Evolutionary conservation across 768 basidiomycete genomes (phyloP), one percentile per base, ranked within the genome.

Genomic region (Mycena floridula): DNA sequence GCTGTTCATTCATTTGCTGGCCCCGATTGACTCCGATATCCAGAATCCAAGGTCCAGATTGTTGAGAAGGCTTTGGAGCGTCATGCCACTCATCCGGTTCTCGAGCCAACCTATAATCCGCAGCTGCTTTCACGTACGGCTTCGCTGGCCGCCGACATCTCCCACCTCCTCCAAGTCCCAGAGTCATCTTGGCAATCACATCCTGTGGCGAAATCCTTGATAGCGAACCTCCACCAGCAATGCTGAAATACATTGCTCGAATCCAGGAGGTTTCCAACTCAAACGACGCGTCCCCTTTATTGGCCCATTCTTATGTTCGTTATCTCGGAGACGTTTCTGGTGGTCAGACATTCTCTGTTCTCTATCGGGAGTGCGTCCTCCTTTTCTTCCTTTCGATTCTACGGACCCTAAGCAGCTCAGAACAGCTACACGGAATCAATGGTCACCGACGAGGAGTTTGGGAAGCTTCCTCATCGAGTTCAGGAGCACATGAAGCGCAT

Each of bases 241-340:
- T 89, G 7, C 46, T 61, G 2, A 62, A 59, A 3, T 90, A 86
- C 61, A 59, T 77, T 47, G 50, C 60, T 5, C 79, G 82, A 39
- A 67, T 90, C 36, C 56, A 66, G 8, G 53, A 64, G n/a, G 64
- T 85, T 32, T 58, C 71, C 8, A 62, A 66, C 42, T 65, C 69
- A 22, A 47, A 52, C 7, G 74, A 73, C 54, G 78, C 70, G 9
- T 62, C 74, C 0, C 61, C 69, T 5, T 73, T 91, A 7, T 71
- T 90, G 6, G 82, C 87, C 0, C 89, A 90, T 59, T 72, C 87
- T 1, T 89, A 89, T 55, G 83, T 88, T n/a, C 75, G 86, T 25
- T 89, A 89, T 61, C 73, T 89, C 25, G 88, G 86, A 39, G 87
- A 90, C 58, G 67, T 89, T 25, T 84, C 81, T 36, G 87, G 88